A percentile compares a stretch with the other conserved stretches of the same genome.
Evolutionary conservation across 1,284 basidiomycete genomes (phyloP).

Genomic region (Puccinia polysora): DNA sequence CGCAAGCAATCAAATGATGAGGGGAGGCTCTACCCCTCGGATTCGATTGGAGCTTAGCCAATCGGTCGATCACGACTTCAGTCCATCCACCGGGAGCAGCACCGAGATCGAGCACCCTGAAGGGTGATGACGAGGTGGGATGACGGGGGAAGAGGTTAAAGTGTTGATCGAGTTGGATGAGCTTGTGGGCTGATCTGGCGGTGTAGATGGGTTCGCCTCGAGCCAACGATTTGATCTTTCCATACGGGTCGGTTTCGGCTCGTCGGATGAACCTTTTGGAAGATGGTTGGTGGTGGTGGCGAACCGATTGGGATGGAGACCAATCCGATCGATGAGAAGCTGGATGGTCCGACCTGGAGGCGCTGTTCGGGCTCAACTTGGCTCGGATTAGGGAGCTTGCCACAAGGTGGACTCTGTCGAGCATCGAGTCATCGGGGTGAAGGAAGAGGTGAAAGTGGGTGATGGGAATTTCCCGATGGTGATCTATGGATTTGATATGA

Average conservation of each 20-base stretch:
- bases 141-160: constrained; percentile 17
- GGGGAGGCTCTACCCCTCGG: too few relatives aligned
- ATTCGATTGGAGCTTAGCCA: background rate
- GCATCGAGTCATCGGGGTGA: too few relatives aligned
- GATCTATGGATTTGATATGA: too few relatives aligned
- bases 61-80: background rate
- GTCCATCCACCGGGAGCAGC: constrained; percentile 40
- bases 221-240: constrained; percentile 3
- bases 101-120: constrained; percentile 25
- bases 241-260: constrained; percentile 33
- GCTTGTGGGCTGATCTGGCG: constrained; percentile 27
- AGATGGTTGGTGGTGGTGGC: too few relatives aligned
- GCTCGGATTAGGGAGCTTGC: too few relatives aligned
- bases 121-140: background rate
- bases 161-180: constrained; percentile 15
- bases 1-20: constrained; percentile 31
- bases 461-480: too few relatives aligned
- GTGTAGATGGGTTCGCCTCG: constrained; percentile 22
- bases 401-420: too few relatives aligned
- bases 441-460: too few relatives aligned
- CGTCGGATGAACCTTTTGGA: constrained; percentile 30
- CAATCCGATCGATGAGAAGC: too few relatives aligned
- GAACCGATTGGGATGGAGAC: too few relatives aligned
- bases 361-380: too few relatives aligned
- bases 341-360: too few relatives aligned